Conservation (phyloP, 352 stramenopile genomes). For the Phytophthora gonapodyides region DNA sequence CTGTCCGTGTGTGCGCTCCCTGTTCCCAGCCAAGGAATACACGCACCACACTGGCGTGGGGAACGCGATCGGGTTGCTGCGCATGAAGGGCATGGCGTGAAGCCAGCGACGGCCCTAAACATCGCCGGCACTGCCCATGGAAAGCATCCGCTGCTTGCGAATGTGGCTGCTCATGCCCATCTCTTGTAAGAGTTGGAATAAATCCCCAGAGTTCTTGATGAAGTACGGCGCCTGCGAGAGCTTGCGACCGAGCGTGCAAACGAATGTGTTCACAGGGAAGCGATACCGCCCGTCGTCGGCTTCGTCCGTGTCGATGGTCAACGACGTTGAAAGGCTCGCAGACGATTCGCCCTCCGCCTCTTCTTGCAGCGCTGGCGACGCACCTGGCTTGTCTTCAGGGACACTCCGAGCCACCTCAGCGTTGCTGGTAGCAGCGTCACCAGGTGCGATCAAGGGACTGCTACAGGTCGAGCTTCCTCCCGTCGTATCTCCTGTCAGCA, state of each 20-base stretch:
- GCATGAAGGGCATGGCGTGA: slow-evolving; percentile 65
- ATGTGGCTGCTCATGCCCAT: slow-evolving; percentile 87
- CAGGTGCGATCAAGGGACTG: slow-evolving; percentile 1
- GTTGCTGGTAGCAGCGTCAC: neutral
- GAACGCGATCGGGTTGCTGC: slow-evolving; percentile 76
- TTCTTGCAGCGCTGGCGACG: neutral
- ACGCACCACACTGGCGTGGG: slow-evolving; percentile 69
- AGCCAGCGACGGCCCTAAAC: slow-evolving; percentile 10
- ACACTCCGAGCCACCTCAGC: slow-evolving; percentile 19
- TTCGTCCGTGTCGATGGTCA: slow-evolving; percentile 36
- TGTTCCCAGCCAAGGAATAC: slow-evolving; percentile 66
- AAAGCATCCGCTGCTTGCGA: slow-evolving; percentile 71
- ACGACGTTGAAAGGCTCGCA: slow-evolving; percentile 33
- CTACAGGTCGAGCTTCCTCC: slow-evolving; percentile 13
- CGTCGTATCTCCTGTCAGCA: neutral
- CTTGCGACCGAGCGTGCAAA: slow-evolving; percentile 83
- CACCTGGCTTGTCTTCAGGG: slow-evolving; percentile 14
- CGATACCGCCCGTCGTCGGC: slow-evolving; percentile 59
- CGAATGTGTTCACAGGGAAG: slow-evolving; percentile 86
- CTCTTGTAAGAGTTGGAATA: slow-evolving; percentile 83
- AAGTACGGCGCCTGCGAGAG: slow-evolving; percentile 85
- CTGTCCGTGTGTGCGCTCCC: slow-evolving; percentile 7
- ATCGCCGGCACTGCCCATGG: slow-evolving; percentile 41
- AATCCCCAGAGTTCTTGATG: slow-evolving; percentile 87
- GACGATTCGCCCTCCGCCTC: slow-evolving; percentile 14